Percentiles rank a stretch among this genome's conserved stretches.
phyloP scores from a whole-genome alignment of 768 basidiomycete species.

The Russula earlei region DNA sequence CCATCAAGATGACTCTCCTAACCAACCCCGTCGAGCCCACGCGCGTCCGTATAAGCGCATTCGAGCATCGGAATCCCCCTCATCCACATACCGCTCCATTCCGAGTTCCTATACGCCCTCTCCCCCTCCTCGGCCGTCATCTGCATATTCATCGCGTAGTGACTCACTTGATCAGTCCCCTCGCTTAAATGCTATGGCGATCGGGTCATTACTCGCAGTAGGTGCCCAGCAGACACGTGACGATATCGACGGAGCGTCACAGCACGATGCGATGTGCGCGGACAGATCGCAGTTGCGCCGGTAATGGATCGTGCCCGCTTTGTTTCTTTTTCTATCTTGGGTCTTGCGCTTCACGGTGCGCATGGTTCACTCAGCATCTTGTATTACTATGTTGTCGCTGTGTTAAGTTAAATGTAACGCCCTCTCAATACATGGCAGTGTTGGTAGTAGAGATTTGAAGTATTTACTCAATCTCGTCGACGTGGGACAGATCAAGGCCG shows the following conservation, averaged over 20 bases:
- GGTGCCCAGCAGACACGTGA: slow-evolving; percentile 19
- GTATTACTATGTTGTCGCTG: slow-evolving; percentile 3
- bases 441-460: no score
- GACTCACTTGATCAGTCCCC: slow-evolving; percentile 64
- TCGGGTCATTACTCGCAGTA: slow-evolving; percentile 59
- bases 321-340: neutral
- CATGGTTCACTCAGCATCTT: neutral
- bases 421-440: neutral
- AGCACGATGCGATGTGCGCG: neutral
- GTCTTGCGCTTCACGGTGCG: neutral
- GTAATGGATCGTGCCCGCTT: neutral
- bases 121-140: slow-evolving; percentile 38
- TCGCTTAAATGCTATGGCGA: slow-evolving; percentile 69
- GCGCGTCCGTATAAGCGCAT: slow-evolving; percentile 19
- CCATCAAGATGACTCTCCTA: neutral
- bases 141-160: slow-evolving; percentile 65
- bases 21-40: neutral
- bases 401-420: slow-evolving; percentile 6
- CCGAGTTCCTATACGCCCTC: slow-evolving; percentile 27
- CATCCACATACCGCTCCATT: slow-evolving; percentile 53
- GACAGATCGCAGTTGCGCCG: slow-evolving; percentile 3
- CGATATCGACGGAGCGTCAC: neutral
- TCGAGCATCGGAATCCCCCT: slow-evolving; percentile 17
- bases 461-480: no score
- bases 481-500: no score